Conservation (phyloP, 352 stramenopile species). For the Phytophthora brassicae region DNA sequence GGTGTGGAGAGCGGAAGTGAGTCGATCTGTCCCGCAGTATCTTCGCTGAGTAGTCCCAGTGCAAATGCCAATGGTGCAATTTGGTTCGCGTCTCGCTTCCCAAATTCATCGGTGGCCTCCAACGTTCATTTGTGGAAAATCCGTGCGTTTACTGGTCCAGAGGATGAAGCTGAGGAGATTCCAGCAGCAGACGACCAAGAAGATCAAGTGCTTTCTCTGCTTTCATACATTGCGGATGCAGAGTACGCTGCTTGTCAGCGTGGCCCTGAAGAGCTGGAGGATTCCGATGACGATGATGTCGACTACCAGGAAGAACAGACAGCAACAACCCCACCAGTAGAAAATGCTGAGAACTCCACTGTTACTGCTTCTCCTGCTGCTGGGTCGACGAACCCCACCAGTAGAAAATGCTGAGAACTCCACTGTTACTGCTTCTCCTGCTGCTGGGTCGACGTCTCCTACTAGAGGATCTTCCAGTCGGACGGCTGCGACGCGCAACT, state of each 20-base stretch:
- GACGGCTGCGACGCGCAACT: constrained; percentile 57
- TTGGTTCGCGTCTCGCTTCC: constrained; percentile 83
- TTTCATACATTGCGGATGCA: constrained; percentile 85
- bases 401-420: constrained; percentile 1
- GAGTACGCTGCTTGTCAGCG: constrained; percentile 78
- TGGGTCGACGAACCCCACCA: background rate
- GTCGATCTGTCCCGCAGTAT: constrained; percentile 10
- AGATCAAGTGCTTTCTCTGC: constrained; percentile 73
- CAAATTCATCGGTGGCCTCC: constrained; percentile 69
- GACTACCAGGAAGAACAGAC: constrained; percentile 34
- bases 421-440: constrained; percentile 6
- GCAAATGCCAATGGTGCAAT: constrained; percentile 47
- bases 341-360: background rate
- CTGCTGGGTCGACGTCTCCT: constrained; percentile 4
- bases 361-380: constrained; percentile 9
- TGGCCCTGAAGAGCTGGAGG: constrained; percentile 39
- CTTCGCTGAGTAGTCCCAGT: constrained; percentile 19
- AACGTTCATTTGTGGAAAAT: constrained; percentile 86
- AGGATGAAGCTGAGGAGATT: constrained; percentile 55
- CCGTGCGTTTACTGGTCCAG: constrained; percentile 54
- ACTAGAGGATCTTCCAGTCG: constrained; percentile 37
- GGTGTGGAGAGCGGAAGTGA: constrained; percentile 15
- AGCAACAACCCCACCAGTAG: background rate
- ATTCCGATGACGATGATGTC: constrained; percentile 59
- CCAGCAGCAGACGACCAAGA: constrained; percentile 61